A percentile compares a stretch with the other conserved stretches of the same genome.
phyloP scores from a whole-genome alignment of 2,329 filamentous ascomycete genomes.

The Tolypocladium paradoxum region DNA sequence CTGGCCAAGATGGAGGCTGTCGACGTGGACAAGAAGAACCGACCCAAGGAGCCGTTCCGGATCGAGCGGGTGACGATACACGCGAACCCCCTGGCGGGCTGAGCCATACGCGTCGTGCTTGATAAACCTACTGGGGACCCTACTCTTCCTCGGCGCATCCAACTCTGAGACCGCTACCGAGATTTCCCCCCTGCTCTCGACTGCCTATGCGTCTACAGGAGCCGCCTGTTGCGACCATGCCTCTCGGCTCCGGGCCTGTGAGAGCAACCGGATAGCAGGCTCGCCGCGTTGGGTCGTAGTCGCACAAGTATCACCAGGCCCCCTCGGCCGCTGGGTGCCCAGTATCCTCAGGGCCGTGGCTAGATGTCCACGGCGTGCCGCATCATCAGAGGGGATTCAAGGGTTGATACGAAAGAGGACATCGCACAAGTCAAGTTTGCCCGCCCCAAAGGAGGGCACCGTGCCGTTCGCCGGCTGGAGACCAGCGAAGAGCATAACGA shows the following conservation, averaged over 20 bases:
- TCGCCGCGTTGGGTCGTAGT: background rate
- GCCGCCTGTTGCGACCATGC: background rate
- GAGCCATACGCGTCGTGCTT: constrained; percentile 11
- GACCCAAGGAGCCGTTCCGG: constrained; percentile 54
- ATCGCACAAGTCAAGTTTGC: background rate
- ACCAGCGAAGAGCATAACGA: no score
- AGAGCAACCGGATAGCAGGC: background rate
- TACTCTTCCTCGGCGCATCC: background rate
- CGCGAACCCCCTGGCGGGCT: constrained; percentile 65
- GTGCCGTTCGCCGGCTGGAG: no score
- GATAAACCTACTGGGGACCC: background rate
- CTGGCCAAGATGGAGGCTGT: constrained; percentile 61
- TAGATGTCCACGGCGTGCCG: background rate
- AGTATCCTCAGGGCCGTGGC: no score
- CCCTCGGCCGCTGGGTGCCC: background rate
- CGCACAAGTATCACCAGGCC: background rate
- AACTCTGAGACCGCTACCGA: background rate
- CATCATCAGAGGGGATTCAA: background rate
- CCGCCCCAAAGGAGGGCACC: no score
- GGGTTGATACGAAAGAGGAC: background rate
- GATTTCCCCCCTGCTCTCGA: background rate
- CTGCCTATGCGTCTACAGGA: background rate
- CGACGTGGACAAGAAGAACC: constrained; percentile 66
- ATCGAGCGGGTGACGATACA: constrained; percentile 66
- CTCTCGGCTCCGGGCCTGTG: no score